These are phyloP conservation scores for Trichodelitschia bisporula DNA, from an alignment of 495 filamentous ascomycete species.

Conservation along the genomic window DNA sequence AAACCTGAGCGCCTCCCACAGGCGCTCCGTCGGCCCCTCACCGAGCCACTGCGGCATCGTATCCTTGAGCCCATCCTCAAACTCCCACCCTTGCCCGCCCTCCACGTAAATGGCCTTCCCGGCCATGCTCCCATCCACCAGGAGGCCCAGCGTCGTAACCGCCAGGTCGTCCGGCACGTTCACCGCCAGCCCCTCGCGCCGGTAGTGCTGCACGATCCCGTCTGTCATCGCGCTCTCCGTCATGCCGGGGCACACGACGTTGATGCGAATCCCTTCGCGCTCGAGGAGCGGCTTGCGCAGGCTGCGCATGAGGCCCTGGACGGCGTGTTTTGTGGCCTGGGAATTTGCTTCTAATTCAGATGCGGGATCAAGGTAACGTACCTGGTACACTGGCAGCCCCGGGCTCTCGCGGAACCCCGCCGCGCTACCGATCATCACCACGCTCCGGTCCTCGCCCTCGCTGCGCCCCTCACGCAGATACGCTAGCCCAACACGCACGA, in stretches of 20 bases:
- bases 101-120: background rate
- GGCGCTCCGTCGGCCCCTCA: background rate
- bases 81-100: background rate
- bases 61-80: background rate
- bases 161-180: background rate
- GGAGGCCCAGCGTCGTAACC: background rate
- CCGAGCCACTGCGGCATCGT: background rate
- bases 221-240: background rate
- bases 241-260: background rate
- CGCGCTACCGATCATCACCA: background rate
- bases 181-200: background rate
- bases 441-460: background rate
- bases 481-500: background rate
- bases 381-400: background rate
- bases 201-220: background rate
- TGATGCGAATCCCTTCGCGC: background rate
- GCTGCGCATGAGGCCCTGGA: background rate
- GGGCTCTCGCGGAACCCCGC: background rate
- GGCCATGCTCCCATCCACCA: background rate
- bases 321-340: constrained; percentile 1
- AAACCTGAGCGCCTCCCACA: background rate
- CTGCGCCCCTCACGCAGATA: background rate
- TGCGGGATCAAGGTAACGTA: too few species aligned
- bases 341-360: too few species aligned
- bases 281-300: background rate